These are phyloP conservation scores for Vitis rupestris DNA, from an alignment of 164 flowering plant genomes.

Conservation along the genomic window DNA sequence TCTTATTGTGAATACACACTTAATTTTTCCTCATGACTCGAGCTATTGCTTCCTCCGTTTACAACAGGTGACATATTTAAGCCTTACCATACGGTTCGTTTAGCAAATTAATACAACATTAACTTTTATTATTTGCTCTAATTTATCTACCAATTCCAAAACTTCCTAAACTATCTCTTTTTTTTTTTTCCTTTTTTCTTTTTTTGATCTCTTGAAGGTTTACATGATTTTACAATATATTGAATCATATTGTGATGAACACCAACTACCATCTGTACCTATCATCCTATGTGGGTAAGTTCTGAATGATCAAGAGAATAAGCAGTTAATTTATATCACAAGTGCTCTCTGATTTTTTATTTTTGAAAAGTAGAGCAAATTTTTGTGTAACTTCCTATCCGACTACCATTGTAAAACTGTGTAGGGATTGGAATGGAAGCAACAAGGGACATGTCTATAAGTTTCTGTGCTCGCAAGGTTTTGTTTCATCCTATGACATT, in stretches of 20 bases:
- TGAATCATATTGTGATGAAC: constrained; percentile 19
- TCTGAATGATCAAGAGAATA: neutral
- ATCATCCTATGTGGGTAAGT: constrained; percentile 32
- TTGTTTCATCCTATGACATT: constrained; percentile 30
- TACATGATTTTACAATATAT: constrained; percentile 27
- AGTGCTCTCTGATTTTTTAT: neutral
- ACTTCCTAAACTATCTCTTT: neutral
- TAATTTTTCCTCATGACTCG: constrained; percentile 27
- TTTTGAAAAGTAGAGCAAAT: neutral
- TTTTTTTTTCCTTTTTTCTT: neutral
- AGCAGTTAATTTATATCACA: neutral
- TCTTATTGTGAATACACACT: constrained; percentile 28
- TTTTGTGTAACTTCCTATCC: no score
- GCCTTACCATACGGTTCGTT: no score
- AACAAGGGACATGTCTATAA: constrained; percentile 30
- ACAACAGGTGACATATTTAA: constrained; percentile 16
- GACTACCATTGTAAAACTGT: neutral
- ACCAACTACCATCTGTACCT: constrained; percentile 21
- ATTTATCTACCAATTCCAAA: neutral
- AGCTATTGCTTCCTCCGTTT: constrained; percentile 22
- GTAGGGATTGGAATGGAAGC: constrained; percentile 35
- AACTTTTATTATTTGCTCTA: no score
- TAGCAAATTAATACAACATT: no score
- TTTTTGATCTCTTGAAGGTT: constrained; percentile 8
- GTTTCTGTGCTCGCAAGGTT: constrained; percentile 29